A percentile compares a stretch with the other conserved stretches of the same genome.
Conservation (phyloP, 768 basidiomycete species). For the Boletus subcaerulescens region DNA sequence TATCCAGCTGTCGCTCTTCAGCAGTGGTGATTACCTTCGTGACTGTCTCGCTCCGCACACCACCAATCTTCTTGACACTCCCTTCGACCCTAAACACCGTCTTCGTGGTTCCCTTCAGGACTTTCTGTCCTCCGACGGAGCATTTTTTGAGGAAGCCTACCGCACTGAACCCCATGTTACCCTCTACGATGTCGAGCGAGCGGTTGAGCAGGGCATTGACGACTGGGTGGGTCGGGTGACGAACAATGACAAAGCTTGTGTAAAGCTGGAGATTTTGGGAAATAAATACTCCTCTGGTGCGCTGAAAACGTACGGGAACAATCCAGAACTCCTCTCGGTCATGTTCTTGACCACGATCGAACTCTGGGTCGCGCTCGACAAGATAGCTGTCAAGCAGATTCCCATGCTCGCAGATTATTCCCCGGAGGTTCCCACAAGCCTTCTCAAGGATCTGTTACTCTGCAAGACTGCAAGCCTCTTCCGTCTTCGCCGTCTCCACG, state of each 20-base stretch:
- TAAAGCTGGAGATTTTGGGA: slow-evolving; percentile 22
- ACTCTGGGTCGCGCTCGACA: slow-evolving; percentile 38
- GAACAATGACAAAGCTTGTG: slow-evolving; percentile 11
- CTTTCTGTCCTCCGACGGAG: too few relatives aligned
- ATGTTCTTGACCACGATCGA: slow-evolving; percentile 41
- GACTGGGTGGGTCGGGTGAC: slow-evolving; percentile 31
- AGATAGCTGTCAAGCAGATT: slow-evolving; percentile 12
- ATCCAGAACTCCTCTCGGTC: slow-evolving; percentile 39
- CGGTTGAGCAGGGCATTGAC: too few relatives aligned
- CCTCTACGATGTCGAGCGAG: too few relatives aligned
- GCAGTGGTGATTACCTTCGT: too few relatives aligned
- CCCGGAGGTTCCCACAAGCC: slow-evolving; percentile 29
- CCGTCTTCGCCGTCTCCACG: slow-evolving; percentile 25
- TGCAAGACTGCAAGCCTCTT: slow-evolving; percentile 26
- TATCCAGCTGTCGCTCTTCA: too few relatives aligned
- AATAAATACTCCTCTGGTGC: slow-evolving; percentile 30
- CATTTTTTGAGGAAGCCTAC: too few relatives aligned
- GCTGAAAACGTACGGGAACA: slow-evolving; percentile 23
- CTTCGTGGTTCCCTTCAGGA: too few relatives aligned
- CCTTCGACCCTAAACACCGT: too few relatives aligned
- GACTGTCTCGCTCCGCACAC: too few relatives aligned
- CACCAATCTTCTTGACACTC: too few relatives aligned
- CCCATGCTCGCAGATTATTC: slow-evolving; percentile 32
- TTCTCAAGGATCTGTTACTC: slow-evolving; percentile 30
- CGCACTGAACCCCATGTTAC: too few relatives aligned